Conservation (phyloP, 306 rosid genomes). For the Fragaria iinumae region DNA sequence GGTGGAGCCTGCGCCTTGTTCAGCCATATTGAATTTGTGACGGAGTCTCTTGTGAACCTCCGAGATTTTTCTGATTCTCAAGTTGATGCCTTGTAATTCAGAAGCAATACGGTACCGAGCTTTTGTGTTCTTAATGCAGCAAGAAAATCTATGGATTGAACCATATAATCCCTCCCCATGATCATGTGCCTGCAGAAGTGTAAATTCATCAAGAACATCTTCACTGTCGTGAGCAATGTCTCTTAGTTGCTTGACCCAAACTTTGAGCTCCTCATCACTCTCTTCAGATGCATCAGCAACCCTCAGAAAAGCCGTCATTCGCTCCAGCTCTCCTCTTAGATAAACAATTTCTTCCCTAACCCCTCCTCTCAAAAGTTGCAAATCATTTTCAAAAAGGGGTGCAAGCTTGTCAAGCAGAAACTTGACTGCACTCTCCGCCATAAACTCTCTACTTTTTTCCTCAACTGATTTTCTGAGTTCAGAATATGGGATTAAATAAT, state of each 20-base stretch:
- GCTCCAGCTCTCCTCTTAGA: slow-evolving; percentile 26
- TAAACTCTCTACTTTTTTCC: slow-evolving; percentile 6
- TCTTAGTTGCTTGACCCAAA: slow-evolving; percentile 32
- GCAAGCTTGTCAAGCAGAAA: slow-evolving; percentile 40
- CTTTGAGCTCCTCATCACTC: slow-evolving; percentile 27
- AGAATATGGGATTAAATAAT: background rate
- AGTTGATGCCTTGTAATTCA: slow-evolving; percentile 20
- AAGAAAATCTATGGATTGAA: slow-evolving; percentile 5
- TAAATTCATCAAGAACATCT: slow-evolving; percentile 35
- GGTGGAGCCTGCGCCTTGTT: slow-evolving; percentile 30
- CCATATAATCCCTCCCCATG: slow-evolving; percentile 15
- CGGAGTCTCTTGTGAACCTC: slow-evolving; percentile 14
- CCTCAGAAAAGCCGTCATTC: slow-evolving; percentile 27
- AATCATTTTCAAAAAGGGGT: slow-evolving; percentile 42
- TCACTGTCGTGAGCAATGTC: slow-evolving; percentile 32
- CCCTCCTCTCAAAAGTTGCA: slow-evolving; percentile 38
- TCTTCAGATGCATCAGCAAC: slow-evolving; percentile 33
- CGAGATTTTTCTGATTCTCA: slow-evolving; percentile 15
- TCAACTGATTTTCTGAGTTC: slow-evolving; percentile 2
- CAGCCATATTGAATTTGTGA: slow-evolving; percentile 1
- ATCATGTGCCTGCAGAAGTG: slow-evolving; percentile 20
- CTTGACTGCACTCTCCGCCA: slow-evolving; percentile 50
- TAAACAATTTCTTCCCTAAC: slow-evolving; percentile 28
- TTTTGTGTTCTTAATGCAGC: slow-evolving; percentile 21
- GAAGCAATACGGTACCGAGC: slow-evolving; percentile 16